These are phyloP conservation scores for Colletotrichum abscissum DNA, from an alignment of 2,329 filamentous ascomycete species.

Conservation along the genomic window DNA sequence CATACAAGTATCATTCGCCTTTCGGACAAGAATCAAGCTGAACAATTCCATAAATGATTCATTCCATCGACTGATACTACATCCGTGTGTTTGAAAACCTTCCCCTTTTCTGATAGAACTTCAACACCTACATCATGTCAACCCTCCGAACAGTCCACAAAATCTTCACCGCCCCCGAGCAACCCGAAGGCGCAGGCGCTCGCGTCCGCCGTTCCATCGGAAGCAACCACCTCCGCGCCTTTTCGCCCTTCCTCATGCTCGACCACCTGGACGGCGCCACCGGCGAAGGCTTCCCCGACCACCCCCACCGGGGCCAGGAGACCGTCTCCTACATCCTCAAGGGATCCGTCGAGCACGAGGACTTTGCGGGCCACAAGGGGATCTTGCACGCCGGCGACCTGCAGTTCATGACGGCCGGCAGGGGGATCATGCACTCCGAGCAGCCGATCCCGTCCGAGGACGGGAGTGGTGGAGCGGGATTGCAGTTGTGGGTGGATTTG, in stretches of 20 bases:
- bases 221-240: slow-evolving; percentile 82
- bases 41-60: too few species aligned
- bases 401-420: slow-evolving; percentile 97
- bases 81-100: too few species aligned
- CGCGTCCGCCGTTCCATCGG: slow-evolving; percentile 89
- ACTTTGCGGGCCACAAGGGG: slow-evolving; percentile 87
- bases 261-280: slow-evolving; percentile 88
- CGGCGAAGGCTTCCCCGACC: slow-evolving; percentile 90
- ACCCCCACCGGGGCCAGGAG: slow-evolving; percentile 85
- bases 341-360: slow-evolving; percentile 90
- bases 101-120: too few species aligned
- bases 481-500: slow-evolving; percentile 96
- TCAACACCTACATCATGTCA: slow-evolving; percentile 59
- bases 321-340: slow-evolving; percentile 87
- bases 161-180: slow-evolving; percentile 85
- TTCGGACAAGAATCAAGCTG: too few species aligned
- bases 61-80: too few species aligned
- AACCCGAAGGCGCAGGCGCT: slow-evolving; percentile 89
- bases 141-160: slow-evolving; percentile 81
- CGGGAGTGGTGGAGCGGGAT: slow-evolving; percentile 81
- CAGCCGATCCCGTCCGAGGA: slow-evolving; percentile 87
- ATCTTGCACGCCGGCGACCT: slow-evolving; percentile 89
- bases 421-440: slow-evolving; percentile 93
- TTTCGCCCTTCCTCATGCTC: slow-evolving; percentile 95
- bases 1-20: too few species aligned